phyloP scores from a whole-genome alignment of 495 filamentous ascomycete species.

The Aspergillus incahuasiensis region DNA sequence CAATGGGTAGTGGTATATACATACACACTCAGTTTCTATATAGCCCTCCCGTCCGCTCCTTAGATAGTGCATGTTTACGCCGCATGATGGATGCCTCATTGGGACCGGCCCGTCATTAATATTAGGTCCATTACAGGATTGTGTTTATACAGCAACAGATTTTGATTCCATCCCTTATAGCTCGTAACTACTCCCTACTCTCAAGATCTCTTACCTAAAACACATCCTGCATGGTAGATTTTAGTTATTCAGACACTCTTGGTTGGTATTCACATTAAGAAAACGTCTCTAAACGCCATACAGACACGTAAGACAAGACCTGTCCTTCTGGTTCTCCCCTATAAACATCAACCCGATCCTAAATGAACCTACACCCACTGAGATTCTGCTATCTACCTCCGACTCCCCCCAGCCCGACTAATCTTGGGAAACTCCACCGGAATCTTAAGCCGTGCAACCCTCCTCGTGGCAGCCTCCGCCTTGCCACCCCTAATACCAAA shows the following conservation, averaged over 20 bases:
- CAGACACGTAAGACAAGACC: background rate
- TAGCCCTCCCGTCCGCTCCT: slow-evolving; percentile 11
- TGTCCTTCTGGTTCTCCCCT: background rate
- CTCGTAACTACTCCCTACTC: background rate
- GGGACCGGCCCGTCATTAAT: slow-evolving; percentile 1
- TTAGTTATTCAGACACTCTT: no score
- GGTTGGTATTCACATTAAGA: background rate
- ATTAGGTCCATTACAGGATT: background rate
- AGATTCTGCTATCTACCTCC: background rate
- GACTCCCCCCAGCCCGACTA: slow-evolving; percentile 33
- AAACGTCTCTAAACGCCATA: background rate
- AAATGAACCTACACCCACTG: background rate
- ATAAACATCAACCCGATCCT: background rate
- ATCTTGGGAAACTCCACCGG: slow-evolving; percentile 80
- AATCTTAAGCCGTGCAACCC: slow-evolving; percentile 65
- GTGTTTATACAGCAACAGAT: background rate
- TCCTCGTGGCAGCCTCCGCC: slow-evolving; percentile 55
- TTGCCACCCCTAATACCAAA: slow-evolving; percentile 47
- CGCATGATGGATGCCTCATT: background rate
- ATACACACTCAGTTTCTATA: background rate
- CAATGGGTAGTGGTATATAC: slow-evolving; percentile 4
- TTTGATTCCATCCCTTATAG: background rate
- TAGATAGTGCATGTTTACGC: background rate
- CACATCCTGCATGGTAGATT: no score
- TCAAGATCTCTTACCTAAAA: no score